Percentiles rank a stretch among this genome's conserved stretches.
phyloP scores from a whole-genome alignment of 305 asterid species.

The Fraxinus sp. region DNA sequence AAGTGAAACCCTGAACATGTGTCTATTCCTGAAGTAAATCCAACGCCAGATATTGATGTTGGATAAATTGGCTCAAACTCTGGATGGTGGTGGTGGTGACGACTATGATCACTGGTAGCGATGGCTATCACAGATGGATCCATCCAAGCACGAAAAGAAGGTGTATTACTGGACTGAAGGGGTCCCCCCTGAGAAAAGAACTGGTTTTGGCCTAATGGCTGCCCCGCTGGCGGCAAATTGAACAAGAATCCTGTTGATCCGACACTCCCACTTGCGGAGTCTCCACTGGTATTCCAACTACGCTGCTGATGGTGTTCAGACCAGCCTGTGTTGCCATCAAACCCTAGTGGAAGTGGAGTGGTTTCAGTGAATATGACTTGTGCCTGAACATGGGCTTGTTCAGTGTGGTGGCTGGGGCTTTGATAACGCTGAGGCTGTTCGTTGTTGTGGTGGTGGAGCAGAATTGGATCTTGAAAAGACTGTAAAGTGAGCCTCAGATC shows the following conservation, averaged over 20 bases:
- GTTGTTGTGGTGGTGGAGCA: slow-evolving; percentile 44
- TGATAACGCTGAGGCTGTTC: slow-evolving; percentile 38
- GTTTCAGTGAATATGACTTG: slow-evolving; percentile 43
- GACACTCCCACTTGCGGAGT: slow-evolving; percentile 29
- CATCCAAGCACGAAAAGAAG: slow-evolving; percentile 96
- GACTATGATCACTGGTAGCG: slow-evolving; percentile 42
- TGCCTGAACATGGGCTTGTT: slow-evolving; percentile 26
- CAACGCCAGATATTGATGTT: slow-evolving; percentile 48
- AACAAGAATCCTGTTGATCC: slow-evolving; percentile 51
- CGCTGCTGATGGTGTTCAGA: slow-evolving; percentile 53
- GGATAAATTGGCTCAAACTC: slow-evolving; percentile 52
- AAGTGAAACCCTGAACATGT: slow-evolving; percentile 72
- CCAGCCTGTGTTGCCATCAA: slow-evolving; percentile 56
- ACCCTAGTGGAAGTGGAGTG: slow-evolving; percentile 43
- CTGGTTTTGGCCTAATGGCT: slow-evolving; percentile 64
- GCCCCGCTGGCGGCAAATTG: slow-evolving; percentile 54
- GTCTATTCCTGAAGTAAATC: slow-evolving; percentile 56
- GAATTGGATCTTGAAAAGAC: slow-evolving; percentile 71
- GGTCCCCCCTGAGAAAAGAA: slow-evolving; percentile 92
- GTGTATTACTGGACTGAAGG: slow-evolving; percentile 99
- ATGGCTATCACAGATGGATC: slow-evolving; percentile 59
- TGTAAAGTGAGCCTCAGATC: slow-evolving; percentile 85
- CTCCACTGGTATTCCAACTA: slow-evolving; percentile 57
- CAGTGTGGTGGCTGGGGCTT: slow-evolving; percentile 37
- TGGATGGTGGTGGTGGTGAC: slow-evolving; percentile 28